These are phyloP conservation scores for Pseudogymnoascus sp. DNA, from an alignment of 2,329 filamentous ascomycete genomes.

Conservation along the genomic window DNA sequence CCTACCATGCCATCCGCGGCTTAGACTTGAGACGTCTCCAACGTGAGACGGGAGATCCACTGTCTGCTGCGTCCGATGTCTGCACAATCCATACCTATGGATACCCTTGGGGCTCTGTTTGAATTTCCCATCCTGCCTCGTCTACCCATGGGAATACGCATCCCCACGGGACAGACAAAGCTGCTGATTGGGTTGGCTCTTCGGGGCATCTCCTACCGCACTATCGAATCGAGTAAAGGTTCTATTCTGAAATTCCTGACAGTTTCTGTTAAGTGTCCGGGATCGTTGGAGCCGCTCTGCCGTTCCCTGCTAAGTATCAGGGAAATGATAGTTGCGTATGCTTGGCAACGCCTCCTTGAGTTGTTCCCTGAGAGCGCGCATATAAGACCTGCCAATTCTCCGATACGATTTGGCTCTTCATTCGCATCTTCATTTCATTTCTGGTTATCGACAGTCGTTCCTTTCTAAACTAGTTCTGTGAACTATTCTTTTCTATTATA, in stretches of 20 bases:
- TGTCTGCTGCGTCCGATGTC: constrained; percentile 4
- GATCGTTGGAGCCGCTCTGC: not conserved
- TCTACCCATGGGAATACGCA: not conserved
- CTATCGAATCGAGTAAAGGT: not conserved
- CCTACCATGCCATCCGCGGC: not conserved
- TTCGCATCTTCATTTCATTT: not conserved
- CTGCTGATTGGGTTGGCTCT: not conserved
- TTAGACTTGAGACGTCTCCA: constrained; percentile 1
- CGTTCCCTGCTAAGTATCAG: not conserved
- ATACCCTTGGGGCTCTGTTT: constrained; percentile 6
- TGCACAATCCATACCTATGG: not conserved
- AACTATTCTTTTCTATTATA: constrained; percentile 24
- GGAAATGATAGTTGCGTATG: constrained; percentile 1
- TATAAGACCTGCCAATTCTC: not conserved
- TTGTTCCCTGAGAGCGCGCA: not conserved
- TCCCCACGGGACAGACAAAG: not conserved
- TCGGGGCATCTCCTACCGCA: not conserved
- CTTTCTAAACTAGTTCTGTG: constrained; percentile 27
- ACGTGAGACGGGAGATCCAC: constrained; percentile 6
- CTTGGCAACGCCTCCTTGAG: not conserved
- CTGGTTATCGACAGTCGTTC: constrained; percentile 22
- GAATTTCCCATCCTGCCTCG: not conserved
- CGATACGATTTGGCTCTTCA: not conserved
- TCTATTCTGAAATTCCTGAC: not conserved
- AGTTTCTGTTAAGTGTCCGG: not conserved